phyloP scores from a whole-genome alignment of 2,329 filamentous ascomycete species.

The Biscogniauxia marginata region DNA sequence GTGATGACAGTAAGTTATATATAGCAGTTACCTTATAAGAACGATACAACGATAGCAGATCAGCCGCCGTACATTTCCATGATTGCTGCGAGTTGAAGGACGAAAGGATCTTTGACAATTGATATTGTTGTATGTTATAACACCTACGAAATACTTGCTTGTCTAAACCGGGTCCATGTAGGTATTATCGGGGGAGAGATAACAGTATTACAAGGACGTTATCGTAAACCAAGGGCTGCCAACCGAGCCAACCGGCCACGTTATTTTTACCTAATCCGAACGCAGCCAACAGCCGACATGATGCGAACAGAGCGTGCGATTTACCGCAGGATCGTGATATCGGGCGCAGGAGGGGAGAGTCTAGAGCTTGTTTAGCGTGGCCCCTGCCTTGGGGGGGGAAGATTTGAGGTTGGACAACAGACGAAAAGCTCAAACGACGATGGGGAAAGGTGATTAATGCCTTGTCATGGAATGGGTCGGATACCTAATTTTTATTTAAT shows the following conservation, averaged over 20 bases:
- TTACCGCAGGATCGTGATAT: background rate
- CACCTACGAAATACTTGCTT: no score
- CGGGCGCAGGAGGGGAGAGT: constrained; percentile 1
- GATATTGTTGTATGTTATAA: no score
- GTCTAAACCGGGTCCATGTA: no score
- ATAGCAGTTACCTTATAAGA: no score
- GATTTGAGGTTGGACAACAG: background rate
- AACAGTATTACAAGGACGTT: background rate
- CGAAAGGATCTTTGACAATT: no score
- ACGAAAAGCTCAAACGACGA: background rate
- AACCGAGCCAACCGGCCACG: constrained; percentile 23
- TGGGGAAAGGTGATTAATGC: background rate
- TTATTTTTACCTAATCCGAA: constrained; percentile 31
- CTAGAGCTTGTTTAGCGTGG: background rate
- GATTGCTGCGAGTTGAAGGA: no score
- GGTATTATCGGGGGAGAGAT: no score
- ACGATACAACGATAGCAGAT: no score
- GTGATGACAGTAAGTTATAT: background rate
- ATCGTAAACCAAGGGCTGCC: background rate
- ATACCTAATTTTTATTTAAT: background rate
- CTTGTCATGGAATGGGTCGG: background rate
- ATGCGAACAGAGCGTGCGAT: constrained; percentile 1
- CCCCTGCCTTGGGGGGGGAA: background rate
- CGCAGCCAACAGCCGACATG: constrained; percentile 12
- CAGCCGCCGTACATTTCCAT: no score